phyloP scores from a whole-genome alignment of 2,329 filamentous ascomycete species.

The Epicoccum sorghinum region DNA sequence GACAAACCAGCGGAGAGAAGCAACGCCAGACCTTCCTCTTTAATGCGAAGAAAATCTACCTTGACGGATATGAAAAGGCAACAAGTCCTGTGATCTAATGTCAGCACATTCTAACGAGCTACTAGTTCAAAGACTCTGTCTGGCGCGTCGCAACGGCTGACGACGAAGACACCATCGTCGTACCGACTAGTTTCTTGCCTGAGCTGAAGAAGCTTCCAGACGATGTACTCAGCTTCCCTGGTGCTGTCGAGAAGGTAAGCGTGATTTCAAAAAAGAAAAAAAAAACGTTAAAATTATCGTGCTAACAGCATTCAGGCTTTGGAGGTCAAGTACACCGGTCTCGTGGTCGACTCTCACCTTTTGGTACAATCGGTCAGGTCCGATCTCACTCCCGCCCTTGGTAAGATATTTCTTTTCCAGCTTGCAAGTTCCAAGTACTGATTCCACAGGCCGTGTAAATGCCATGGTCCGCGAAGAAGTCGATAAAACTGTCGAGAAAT shows the following conservation, averaged over 20 bases:
- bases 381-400: constrained; percentile 44
- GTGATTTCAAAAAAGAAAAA: too few species aligned
- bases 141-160: constrained; percentile 30
- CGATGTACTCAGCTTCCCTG: constrained; percentile 40
- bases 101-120: constrained; percentile 6
- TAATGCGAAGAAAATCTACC: constrained; percentile 34
- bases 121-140: constrained; percentile 37
- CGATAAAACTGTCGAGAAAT: constrained; percentile 32
- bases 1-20: constrained; percentile 22
- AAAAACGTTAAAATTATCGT: not conserved
- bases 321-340: constrained; percentile 41
- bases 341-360: constrained; percentile 26
- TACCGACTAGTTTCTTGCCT: constrained; percentile 36
- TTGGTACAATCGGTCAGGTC: constrained; percentile 34
- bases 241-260: constrained; percentile 32
- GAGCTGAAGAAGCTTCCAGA: constrained; percentile 44
- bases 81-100: not conserved
- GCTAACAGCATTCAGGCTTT: constrained; percentile 25
- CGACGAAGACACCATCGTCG: constrained; percentile 32
- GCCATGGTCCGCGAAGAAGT: constrained; percentile 38
- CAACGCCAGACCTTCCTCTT: constrained; percentile 28
- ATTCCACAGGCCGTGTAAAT: constrained; percentile 37
- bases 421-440: constrained; percentile 6
- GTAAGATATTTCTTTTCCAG: constrained; percentile 21
- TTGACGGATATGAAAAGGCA: constrained; percentile 38